phyloP scores from a whole-genome alignment of 768 basidiomycete genomes.

The Phylloporus sp. region DNA sequence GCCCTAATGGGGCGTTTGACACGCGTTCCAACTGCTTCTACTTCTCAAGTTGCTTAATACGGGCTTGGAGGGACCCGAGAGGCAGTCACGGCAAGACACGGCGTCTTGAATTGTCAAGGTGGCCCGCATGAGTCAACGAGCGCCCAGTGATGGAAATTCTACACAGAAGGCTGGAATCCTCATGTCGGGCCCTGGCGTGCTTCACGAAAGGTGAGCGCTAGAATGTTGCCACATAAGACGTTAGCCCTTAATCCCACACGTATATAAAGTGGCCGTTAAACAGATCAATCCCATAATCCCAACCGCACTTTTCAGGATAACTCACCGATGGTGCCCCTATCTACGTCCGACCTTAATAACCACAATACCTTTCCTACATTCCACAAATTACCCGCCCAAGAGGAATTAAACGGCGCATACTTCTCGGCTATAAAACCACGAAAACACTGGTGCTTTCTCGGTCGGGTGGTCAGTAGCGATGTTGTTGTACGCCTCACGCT shows the following conservation, averaged over 20 bases:
- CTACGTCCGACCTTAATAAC: constrained; percentile 27
- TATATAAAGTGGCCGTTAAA: constrained; percentile 14
- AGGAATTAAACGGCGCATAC: constrained; percentile 14
- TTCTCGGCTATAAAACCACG: constrained; percentile 23
- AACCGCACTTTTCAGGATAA: not conserved
- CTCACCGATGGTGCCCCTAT: constrained; percentile 16
- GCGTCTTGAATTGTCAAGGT: not conserved
- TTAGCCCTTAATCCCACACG: not conserved
- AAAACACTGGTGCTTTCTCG: constrained; percentile 30
- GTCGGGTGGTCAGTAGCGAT: constrained; percentile 21
- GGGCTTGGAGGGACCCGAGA: not conserved
- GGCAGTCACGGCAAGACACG: constrained; percentile 11
- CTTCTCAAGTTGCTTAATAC: not conserved
- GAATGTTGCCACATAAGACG: not conserved
- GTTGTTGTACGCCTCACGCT: constrained; percentile 26
- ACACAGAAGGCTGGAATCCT: not conserved
- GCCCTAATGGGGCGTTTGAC: constrained; percentile 3
- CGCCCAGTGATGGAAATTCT: constrained; percentile 1
- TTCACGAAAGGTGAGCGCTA: not conserved
- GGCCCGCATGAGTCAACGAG: not conserved
- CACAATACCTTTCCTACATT: constrained; percentile 23
- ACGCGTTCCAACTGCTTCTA: not conserved
- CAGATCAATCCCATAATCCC: not conserved
- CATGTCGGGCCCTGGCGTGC: not conserved
- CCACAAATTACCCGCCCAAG: constrained; percentile 20